A percentile compares a stretch with the other conserved stretches of the same genome.
These are phyloP conservation scores for Cryptosporidium viatorum DNA, from an alignment of 169 alveolate genomes.

Conservation along the genomic window DNA sequence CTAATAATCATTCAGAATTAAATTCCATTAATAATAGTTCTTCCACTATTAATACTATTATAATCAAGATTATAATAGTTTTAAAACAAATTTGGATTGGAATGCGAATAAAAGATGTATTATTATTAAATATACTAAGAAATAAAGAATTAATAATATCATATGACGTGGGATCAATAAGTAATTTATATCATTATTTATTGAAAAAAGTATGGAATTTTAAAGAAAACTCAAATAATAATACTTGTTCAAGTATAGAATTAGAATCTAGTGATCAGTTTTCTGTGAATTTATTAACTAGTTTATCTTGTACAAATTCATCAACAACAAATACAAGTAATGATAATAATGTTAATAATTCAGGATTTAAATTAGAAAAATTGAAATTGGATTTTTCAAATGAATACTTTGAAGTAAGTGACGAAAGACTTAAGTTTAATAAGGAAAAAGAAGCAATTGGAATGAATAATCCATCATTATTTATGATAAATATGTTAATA, in stretches of 20 bases:
- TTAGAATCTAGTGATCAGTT: constrained; percentile 22
- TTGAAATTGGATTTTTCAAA: not conserved
- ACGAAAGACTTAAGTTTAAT: not conserved
- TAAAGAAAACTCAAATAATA: not conserved
- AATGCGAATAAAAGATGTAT: not conserved
- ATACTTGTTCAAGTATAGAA: not conserved
- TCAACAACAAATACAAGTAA: not conserved
- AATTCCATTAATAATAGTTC: not conserved
- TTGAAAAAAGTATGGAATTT: not conserved
- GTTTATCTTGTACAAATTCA: not conserved
- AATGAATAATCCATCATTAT: constrained; percentile 15
- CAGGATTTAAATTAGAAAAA: not conserved
- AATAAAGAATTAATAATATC: constrained; percentile 16
- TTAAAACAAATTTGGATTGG: constrained; percentile 16
- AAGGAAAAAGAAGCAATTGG: not conserved
- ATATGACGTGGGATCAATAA: constrained; percentile 3
- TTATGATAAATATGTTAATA: constrained; percentile 8
- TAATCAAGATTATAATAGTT: not conserved
- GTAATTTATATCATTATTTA: constrained; percentile 19
- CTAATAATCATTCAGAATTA: not conserved
- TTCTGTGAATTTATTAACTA: constrained; percentile 12
- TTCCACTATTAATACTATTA: not conserved
- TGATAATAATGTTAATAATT: not conserved
- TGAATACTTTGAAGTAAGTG: not conserved
- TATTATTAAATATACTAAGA: constrained; percentile 34